Evolutionary conservation across 495 filamentous ascomycete species (phyloP), one percentile per base, ranked within the genome.

Genomic region (Chaetomium tenue): DNA sequence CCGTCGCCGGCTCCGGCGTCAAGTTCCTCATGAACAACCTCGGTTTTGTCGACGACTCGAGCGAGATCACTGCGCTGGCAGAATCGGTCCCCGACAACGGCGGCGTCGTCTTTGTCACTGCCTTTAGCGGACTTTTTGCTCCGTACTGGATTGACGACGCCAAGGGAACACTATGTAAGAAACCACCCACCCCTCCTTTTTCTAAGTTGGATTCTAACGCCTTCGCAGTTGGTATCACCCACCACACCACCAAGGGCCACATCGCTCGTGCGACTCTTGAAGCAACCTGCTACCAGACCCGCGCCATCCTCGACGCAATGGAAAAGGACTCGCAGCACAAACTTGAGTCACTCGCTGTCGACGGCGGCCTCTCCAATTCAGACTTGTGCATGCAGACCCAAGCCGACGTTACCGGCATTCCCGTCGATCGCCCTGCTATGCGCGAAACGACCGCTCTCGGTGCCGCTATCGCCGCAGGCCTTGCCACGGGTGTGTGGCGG

Each of bases 91-190:
- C 87, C n/a, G 91, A 98, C 68, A 97, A 87, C 63, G 93, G 93
- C 65, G 93, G 93, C 26, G 91, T 93, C 44, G 84, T 95, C 7
- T 98, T 98, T 71, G 93, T 98, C 54, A 97, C 93, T 37, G 93
- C 93, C 1, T 98, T 98, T 75, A 94, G 90, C 79, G 93, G 93
- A 65, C 82, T 98, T 1, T 97, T 97, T 75, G 93, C 93, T 20
- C 93, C 93, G n/a, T 97, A 97, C 74, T 98, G 93, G 93, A 96
- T 97, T 66, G 93, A 97, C 74, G 91, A 96, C 76, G 92, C 92
- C 39, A 88, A 92, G 76, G 93, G 93, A 58, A 97, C 93, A 2
- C 86, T 94, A 23, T 93, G 88, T 90, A 80, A 80, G 86, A 44
- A 44, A 78, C 67, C 8, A 37, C 22, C 30, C n/a, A 46, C 50